Evolutionary conservation across 1,284 basidiomycete species (phyloP).

Genomic region (Rhizoctonia solani): DNA sequence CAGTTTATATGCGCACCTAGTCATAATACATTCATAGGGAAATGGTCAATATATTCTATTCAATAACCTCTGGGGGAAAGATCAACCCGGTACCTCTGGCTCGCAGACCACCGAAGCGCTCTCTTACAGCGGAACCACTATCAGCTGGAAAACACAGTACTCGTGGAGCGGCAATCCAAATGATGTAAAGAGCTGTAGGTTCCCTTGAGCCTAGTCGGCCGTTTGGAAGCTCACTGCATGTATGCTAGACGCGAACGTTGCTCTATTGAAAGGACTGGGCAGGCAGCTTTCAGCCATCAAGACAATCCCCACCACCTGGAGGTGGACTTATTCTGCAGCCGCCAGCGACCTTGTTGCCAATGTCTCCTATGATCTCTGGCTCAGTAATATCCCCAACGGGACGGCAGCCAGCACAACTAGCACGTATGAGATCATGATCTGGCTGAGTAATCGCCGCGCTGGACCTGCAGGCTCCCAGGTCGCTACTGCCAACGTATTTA

Average conservation of each 20-base stretch:
- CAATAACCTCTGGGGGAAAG: conserved; percentile 35
- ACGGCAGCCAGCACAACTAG: conserved; percentile 41
- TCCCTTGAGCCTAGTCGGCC: background rate
- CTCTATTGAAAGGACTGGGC: conserved; percentile 39
- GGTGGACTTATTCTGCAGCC: conserved; percentile 46
- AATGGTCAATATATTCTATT: conserved; percentile 6
- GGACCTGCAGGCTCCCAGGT: conserved; percentile 47
- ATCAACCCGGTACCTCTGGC: conserved; percentile 22
- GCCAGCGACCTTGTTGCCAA: conserved; percentile 47
- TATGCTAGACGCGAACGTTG: conserved; percentile 31
- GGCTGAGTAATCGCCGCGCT: conserved; percentile 46
- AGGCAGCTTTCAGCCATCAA: conserved; percentile 45
- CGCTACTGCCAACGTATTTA: conserved; percentile 41
- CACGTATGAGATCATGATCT: conserved; percentile 45
- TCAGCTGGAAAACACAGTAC: conserved; percentile 36
- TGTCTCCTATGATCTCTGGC: conserved; percentile 49
- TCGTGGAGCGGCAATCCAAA: conserved; percentile 34
- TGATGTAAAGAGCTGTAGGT: conserved; percentile 37
- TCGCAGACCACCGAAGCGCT: conserved; percentile 34
- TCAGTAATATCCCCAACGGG: conserved; percentile 44
- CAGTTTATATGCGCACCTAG: background rate
- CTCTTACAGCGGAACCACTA: conserved; percentile 17
- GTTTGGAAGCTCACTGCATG: background rate
- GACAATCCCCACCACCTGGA: conserved; percentile 47
- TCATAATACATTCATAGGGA: background rate